phyloP scores from a whole-genome alignment of 345 rosid species.

The Citrus maxima region DNA sequence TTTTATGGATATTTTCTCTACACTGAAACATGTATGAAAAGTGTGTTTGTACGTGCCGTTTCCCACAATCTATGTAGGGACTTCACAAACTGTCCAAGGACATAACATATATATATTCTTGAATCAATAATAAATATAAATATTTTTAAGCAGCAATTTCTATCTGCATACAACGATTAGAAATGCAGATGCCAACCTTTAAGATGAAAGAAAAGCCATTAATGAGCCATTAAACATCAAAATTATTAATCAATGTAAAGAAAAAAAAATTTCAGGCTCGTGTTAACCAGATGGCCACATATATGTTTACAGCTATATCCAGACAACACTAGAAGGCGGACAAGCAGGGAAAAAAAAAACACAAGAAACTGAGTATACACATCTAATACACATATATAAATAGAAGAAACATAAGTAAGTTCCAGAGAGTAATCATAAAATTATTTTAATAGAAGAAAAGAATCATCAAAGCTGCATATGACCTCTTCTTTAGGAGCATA shows the following conservation, averaged over 20 bases:
- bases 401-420: neutral
- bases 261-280: neutral
- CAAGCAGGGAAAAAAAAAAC: too few species aligned
- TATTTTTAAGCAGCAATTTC: neutral
- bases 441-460: neutral
- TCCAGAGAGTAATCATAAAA: neutral
- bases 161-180: neutral
- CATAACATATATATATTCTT: neutral
- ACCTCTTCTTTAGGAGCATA: conserved; percentile 84
- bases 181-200: neutral
- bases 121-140: neutral
- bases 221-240: neutral
- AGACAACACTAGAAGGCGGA: too few species aligned
- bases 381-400: neutral
- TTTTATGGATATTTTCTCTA: neutral
- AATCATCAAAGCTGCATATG: conserved; percentile 14
- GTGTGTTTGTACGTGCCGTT: neutral
- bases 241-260: neutral
- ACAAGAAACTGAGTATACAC: neutral
- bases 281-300: too few species aligned
- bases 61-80: neutral
- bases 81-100: too few species aligned
- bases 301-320: too few species aligned
- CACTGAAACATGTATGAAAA: neutral
- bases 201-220: neutral